Evolutionary conservation across 495 filamentous ascomycete species (phyloP).

Genomic region (Apodospora peruviana): DNA sequence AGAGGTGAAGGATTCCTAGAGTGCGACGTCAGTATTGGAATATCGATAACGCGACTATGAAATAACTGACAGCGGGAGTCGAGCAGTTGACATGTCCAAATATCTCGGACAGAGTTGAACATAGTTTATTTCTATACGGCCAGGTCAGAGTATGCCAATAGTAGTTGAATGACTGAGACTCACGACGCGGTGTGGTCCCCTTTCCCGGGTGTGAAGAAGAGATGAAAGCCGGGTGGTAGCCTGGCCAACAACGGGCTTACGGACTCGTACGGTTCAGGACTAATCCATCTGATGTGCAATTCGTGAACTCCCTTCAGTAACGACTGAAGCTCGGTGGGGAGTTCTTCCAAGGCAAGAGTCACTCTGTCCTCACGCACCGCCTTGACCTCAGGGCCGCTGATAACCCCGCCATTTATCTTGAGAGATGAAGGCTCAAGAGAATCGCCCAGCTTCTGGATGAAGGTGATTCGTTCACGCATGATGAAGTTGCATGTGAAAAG

Average conservation of each 20-base stretch:
- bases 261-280: conserved; percentile 46
- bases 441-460: conserved; percentile 57
- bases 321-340: conserved; percentile 60
- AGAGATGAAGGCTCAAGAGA: conserved; percentile 57
- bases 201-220: conserved; percentile 63
- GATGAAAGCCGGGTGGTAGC: conserved; percentile 75
- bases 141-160: background rate
- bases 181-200: conserved; percentile 33
- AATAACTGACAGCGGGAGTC: conserved; percentile 37
- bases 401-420: conserved; percentile 38
- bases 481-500: no score
- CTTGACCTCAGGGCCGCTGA: conserved; percentile 51
- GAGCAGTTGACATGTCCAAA: conserved; percentile 58
- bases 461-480: conserved; percentile 88
- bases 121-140: conserved; percentile 52
- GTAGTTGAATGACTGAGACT: background rate
- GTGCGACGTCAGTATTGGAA: conserved; percentile 2
- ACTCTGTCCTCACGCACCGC: conserved; percentile 76
- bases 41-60: background rate
- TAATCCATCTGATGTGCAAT: conserved; percentile 77
- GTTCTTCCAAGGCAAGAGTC: conserved; percentile 66
- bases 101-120: conserved; percentile 52
- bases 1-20: conserved; percentile 61
- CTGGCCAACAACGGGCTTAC: conserved; percentile 67
- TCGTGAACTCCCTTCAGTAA: conserved; percentile 64